Percentiles rank a stretch among this genome's conserved stretches.
phyloP scores from a whole-genome alignment of 1,284 basidiomycete genomes.

The Apiotrichum gracile region DNA sequence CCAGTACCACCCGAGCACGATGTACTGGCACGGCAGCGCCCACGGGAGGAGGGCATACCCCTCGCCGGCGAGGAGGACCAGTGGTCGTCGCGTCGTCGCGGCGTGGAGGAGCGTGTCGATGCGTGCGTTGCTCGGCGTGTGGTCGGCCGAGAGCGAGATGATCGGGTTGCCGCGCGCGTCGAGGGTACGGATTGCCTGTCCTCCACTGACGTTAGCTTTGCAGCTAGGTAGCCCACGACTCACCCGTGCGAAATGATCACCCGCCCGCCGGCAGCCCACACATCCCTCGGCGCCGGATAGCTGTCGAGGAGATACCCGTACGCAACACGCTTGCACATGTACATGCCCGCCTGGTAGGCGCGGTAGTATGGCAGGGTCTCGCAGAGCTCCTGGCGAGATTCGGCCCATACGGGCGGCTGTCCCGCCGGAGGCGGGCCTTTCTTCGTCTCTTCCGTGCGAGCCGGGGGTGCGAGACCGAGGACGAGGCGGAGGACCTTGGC shows the following conservation, averaged over 20 bases:
- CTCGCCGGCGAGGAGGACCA: conserved; percentile 36
- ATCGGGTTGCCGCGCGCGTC: conserved; percentile 1
- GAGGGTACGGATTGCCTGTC: conserved; percentile 13
- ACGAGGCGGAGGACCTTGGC: conserved; percentile 20
- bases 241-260: conserved; percentile 43
- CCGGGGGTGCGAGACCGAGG: not conserved
- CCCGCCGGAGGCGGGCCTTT: conserved; percentile 2
- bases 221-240: not conserved
- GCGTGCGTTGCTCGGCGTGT: conserved; percentile 25
- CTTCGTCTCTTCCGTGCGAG: not conserved
- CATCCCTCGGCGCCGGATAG: conserved; percentile 38
- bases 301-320: conserved; percentile 43
- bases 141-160: conserved; percentile 27
- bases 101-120: conserved; percentile 34
- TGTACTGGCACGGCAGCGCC: conserved; percentile 29
- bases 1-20: conserved; percentile 44
- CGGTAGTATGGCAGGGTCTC: conserved; percentile 44
- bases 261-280: conserved; percentile 34
- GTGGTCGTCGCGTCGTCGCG: conserved; percentile 19
- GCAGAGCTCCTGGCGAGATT: conserved; percentile 43
- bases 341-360: conserved; percentile 41
- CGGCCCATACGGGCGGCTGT: conserved; percentile 38
- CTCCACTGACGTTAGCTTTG: conserved; percentile 3
- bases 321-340: conserved; percentile 31
- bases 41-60: conserved; percentile 37